phyloP scores from a whole-genome alignment of 371 early-diverging fungal genomes.

The Syncephalastrum contaminatum region DNA sequence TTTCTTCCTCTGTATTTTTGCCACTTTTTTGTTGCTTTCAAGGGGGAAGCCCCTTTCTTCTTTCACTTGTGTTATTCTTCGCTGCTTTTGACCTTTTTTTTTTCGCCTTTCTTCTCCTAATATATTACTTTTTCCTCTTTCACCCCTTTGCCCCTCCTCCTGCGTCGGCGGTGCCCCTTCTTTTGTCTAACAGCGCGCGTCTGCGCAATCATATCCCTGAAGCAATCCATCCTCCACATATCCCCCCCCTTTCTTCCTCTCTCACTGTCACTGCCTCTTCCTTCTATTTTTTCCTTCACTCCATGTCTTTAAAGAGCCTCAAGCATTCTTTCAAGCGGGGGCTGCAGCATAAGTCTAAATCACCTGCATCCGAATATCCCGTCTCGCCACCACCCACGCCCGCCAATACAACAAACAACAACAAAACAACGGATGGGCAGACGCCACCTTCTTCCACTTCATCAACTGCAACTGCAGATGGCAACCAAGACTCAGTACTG shows the following conservation, averaged over 20 bases:
- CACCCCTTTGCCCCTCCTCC: conserved; percentile 6
- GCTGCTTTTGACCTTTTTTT: no score
- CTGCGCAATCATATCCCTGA: conserved; percentile 3
- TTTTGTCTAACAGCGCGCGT: conserved; percentile 13
- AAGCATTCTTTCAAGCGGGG: conserved; percentile 18
- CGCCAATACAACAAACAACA: conserved; percentile 2
- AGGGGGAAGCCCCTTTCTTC: no score
- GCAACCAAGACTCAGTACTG: conserved; percentile 63
- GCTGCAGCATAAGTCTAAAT: conserved; percentile 3
- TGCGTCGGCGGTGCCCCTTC: conserved; percentile 3
- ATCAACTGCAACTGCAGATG: conserved; percentile 6
- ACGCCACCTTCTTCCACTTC: conserved; percentile 8
- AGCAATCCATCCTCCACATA: not conserved
- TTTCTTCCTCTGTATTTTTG: conserved; percentile 5
- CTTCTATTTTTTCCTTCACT: conserved; percentile 13
- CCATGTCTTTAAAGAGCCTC: conserved; percentile 15
- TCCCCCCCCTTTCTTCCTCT: conserved; percentile 7
- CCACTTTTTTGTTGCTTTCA: no score
- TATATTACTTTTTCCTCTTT: conserved; percentile 7
- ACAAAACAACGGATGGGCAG: conserved; percentile 1
- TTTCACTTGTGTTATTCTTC: no score
- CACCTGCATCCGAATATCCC: not conserved
- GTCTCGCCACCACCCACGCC: conserved; percentile 1
- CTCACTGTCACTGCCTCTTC: conserved; percentile 8
- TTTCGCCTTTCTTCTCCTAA: conserved; percentile 6